Percentiles rank a stretch among this genome's conserved stretches.
Evolutionary conservation across 305 asterid genomes (phyloP).

Genomic region (Plantago coronopus): DNA sequence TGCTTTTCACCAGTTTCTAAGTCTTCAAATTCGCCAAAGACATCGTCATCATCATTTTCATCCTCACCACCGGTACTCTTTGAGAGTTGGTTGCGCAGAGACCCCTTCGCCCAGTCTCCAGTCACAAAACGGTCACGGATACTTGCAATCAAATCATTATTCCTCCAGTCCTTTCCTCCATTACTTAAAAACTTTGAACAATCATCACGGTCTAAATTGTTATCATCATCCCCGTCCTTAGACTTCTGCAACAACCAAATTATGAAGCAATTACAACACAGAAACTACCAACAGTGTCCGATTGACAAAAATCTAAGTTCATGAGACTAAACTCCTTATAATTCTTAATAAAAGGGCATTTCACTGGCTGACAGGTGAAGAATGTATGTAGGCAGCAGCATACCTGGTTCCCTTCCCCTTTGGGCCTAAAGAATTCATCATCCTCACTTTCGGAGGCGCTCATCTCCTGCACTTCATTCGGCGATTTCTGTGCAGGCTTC

Average conservation of each 20-base stretch:
- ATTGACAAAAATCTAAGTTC: constrained; percentile 4
- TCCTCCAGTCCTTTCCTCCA: constrained; percentile 54
- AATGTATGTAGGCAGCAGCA: constrained; percentile 9
- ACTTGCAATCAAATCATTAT: constrained; percentile 43
- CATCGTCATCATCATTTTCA: constrained; percentile 44
- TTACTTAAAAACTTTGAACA: constrained; percentile 59
- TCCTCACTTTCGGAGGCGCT: constrained; percentile 64
- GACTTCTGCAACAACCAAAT: constrained; percentile 50
- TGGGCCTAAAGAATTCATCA: constrained; percentile 75
- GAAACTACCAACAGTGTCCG: neutral
- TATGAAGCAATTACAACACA: constrained; percentile 24
- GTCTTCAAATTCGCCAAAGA: constrained; percentile 87
- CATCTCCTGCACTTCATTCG: constrained; percentile 30
- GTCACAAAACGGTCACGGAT: constrained; percentile 90
- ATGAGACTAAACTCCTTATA: neutral
- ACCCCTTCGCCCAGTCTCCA: constrained; percentile 85
- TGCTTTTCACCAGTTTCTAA: constrained; percentile 84
- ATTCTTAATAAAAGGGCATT: constrained; percentile 12
- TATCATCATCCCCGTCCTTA: constrained; percentile 40
- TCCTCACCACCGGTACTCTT: constrained; percentile 37
- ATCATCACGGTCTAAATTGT: constrained; percentile 61
- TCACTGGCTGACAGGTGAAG: neutral
- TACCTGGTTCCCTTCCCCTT: constrained; percentile 88
- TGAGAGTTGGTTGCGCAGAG: constrained; percentile 52
- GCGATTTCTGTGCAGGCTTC: constrained; percentile 42